Evolutionary conservation across 257 asterid species (phyloP).

Genomic region (Craterostigma plantagineum): DNA sequence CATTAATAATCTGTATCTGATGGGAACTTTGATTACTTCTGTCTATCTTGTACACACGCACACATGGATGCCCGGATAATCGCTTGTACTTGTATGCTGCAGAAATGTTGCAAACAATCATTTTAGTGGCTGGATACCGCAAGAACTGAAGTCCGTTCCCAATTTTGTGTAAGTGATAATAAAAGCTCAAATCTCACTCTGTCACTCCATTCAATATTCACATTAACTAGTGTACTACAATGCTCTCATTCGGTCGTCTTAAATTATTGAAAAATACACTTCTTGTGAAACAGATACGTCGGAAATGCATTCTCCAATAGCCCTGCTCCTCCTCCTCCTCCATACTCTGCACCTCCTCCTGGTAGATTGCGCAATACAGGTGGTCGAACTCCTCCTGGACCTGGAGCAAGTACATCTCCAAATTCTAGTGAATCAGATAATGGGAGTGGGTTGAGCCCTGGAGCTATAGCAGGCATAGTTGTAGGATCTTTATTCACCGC

Average conservation of each 20-base stretch:
- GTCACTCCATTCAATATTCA: too few species aligned
- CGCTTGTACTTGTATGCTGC: conserved; percentile 10
- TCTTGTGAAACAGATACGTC: conserved; percentile 32
- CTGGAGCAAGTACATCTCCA: conserved; percentile 17
- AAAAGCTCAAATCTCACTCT: neutral
- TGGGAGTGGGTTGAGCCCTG: conserved; percentile 38
- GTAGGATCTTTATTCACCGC: conserved; percentile 48
- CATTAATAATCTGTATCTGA: neutral
- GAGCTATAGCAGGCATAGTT: conserved; percentile 67
- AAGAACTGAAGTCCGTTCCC: conserved; percentile 51
- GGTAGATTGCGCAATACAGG: conserved; percentile 35
- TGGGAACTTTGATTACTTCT: neutral
- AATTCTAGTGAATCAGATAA: conserved; percentile 21
- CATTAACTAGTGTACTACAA: conserved; percentile 1
- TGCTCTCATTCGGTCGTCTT: neutral
- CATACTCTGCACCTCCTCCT: conserved; percentile 75
- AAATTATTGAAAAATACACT: conserved; percentile 8
- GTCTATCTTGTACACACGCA: conserved; percentile 3
- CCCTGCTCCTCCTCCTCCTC: conserved; percentile 96
- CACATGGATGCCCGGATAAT: too few species aligned
- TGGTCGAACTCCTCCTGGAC: conserved; percentile 15
- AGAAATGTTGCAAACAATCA: conserved; percentile 90
- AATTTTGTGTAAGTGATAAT: conserved; percentile 50
- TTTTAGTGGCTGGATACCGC: conserved; percentile 90
- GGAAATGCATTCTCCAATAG: conserved; percentile 73